Conservation (phyloP, 768 basidiomycete species). For the Leccinellum luteum region DNA sequence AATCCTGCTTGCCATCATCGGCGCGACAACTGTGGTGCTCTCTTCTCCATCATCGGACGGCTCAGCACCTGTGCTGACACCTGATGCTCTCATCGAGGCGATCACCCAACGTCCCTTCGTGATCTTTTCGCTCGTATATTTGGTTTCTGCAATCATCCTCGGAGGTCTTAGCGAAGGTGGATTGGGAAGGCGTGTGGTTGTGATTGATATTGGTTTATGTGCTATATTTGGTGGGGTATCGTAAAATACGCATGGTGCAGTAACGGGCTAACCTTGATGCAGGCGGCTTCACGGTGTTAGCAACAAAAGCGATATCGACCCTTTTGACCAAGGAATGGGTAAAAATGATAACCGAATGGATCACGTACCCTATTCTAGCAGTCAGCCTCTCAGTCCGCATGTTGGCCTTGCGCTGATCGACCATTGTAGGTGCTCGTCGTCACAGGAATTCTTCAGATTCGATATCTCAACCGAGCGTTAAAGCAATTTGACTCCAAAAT, state of each 20-base stretch:
- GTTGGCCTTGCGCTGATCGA: slow-evolving; percentile 8
- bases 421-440: slow-evolving; percentile 54
- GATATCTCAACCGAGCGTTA: slow-evolving; percentile 80
- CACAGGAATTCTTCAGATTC: slow-evolving; percentile 82
- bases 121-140: slow-evolving; percentile 66
- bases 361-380: slow-evolving; percentile 76
- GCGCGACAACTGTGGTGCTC: slow-evolving; percentile 91
- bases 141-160: slow-evolving; percentile 55
- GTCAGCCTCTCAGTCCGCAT: slow-evolving; percentile 39
- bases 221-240: slow-evolving; percentile 67
- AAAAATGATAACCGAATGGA: slow-evolving; percentile 72
- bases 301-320: slow-evolving; percentile 90
- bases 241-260: background rate
- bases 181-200: slow-evolving; percentile 65
- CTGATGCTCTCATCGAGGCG: slow-evolving; percentile 63
- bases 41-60: slow-evolving; percentile 70
- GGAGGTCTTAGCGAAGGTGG: slow-evolving; percentile 62
- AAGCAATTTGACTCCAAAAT: slow-evolving; percentile 94
- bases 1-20: slow-evolving; percentile 76
- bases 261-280: background rate
- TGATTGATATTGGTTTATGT: slow-evolving; percentile 86
- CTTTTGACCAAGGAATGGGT: slow-evolving; percentile 78
- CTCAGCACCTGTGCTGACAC: slow-evolving; percentile 52
- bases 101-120: slow-evolving; percentile 73
- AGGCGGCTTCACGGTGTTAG: slow-evolving; percentile 94